A percentile compares a stretch with the other conserved stretches of the same genome.
These are phyloP conservation scores for Houttuynia cordata DNA, from an alignment of 164 flowering plant species.

Conservation along the genomic window DNA sequence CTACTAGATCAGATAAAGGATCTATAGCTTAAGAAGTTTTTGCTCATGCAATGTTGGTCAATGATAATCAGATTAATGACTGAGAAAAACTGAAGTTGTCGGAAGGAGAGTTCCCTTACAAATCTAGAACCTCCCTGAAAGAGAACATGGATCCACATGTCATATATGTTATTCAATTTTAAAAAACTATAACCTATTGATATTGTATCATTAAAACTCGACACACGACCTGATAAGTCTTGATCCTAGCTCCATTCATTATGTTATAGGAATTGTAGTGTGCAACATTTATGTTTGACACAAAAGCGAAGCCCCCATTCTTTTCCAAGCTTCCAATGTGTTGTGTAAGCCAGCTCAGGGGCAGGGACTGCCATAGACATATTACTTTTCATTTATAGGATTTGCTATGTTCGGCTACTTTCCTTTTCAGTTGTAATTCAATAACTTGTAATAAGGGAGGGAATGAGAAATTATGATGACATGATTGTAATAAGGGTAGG, in stretches of 20 bases:
- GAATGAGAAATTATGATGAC: too few species aligned
- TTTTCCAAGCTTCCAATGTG: slow-evolving; percentile 51
- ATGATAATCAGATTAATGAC: background rate
- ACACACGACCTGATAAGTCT: slow-evolving; percentile 16
- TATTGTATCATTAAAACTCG: slow-evolving; percentile 1
- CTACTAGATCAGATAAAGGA: too few species aligned
- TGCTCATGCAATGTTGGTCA: slow-evolving; percentile 1
- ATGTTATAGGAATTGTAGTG: slow-evolving; percentile 22
- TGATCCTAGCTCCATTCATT: slow-evolving; percentile 41
- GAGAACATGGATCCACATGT: background rate
- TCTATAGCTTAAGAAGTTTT: background rate
- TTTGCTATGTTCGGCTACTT: too few species aligned
- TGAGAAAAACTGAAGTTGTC: background rate
- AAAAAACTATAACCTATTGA: too few species aligned
- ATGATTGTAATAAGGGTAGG: too few species aligned
- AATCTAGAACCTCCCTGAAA: background rate
- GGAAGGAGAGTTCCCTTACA: background rate
- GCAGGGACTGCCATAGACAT: too few species aligned
- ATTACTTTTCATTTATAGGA: too few species aligned
- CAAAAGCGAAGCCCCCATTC: slow-evolving; percentile 13
- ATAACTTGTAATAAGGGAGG: too few species aligned
- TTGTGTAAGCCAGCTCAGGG: too few species aligned
- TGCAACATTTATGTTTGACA: slow-evolving; percentile 21
- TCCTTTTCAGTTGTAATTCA: too few species aligned
- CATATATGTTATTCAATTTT: too few species aligned